Base-by-base conservation (phyloP, 306 rosid genomes). In the Cotoneaster glaucophyllus region DNA sequence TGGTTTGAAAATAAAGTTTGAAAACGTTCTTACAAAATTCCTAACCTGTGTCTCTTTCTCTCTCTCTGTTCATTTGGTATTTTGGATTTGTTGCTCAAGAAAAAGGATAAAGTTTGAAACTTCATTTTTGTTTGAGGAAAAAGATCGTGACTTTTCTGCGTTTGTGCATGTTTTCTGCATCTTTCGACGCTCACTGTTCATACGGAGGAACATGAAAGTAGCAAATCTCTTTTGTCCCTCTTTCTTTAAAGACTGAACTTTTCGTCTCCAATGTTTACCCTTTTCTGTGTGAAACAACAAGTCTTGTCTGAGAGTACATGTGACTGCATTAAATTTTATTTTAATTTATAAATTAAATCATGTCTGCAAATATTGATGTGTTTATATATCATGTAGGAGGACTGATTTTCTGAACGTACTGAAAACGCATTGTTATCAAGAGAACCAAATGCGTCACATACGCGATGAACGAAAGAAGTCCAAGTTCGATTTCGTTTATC, bases 401-500 rank as follows among this genome's bases (percentile, higher is more conserved):
- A 3, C 24, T 5, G 28, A 66, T 18, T 61, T 89, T 63, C 3
- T 85, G 1, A 4, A 2, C 22, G 71, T 89, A 8, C 8, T 89
- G 63, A 78, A 73, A 21, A 34, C 57, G 11, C 75, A 84, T 28
- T 88, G 93, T 63, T 26, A 24, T 4, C 11, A 25, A 0, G 71
- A 68, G 59, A 88, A 88, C 74, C 21, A 1, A 2, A 58, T 0
- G 26, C 15, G 8, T 52, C 18, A 52, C 8, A 14, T 57, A 13
- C 14, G 4, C 13, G 29, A 65, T 1, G 44, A 17, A 6, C 52
- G 37, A 3, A 44, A 14, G 59, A 73, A 52, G 52, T 85, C 87
- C 0, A 77, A 77, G 67, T 87, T 70, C 56, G 86, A 87, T 72
- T 84, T 89, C n/a, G 63, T 87, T 3, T 89, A 89, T 45, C 37